phyloP scores from a whole-genome alignment of 1,139 yeast genomes.

The Yamadazyma atmosphaerica region DNA sequence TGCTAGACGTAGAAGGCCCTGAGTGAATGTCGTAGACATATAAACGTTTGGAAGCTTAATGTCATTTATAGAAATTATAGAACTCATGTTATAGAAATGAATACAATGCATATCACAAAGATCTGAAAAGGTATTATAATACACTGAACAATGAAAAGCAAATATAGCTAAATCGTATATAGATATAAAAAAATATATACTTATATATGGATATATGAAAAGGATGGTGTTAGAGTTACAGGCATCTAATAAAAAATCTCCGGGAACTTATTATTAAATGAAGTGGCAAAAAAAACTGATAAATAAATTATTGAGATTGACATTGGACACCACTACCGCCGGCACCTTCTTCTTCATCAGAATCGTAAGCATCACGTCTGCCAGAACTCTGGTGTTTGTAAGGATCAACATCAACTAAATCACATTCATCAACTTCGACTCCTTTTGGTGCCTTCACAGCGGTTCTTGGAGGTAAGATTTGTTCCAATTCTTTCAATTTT shows the following conservation, averaged over 20 bases:
- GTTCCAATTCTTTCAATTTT: slow-evolving; percentile 62
- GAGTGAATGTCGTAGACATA: too few relatives aligned
- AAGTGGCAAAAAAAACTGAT: background rate
- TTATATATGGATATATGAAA: background rate
- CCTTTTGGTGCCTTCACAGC: slow-evolving; percentile 55
- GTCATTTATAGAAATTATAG: slow-evolving; percentile 3
- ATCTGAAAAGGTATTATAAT: too few relatives aligned
- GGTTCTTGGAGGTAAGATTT: slow-evolving; percentile 66
- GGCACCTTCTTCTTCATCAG: slow-evolving; percentile 65
- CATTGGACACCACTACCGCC: slow-evolving; percentile 84
- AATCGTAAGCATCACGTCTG: slow-evolving; percentile 59
- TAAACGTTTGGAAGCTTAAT: too few relatives aligned
- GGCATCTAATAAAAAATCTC: background rate
- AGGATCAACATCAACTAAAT: slow-evolving; percentile 63
- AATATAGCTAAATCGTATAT: background rate
- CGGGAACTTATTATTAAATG: background rate
- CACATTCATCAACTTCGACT: slow-evolving; percentile 82
- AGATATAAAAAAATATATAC: background rate
- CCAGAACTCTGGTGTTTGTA: slow-evolving; percentile 52
- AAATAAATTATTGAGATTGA: slow-evolving; percentile 64
- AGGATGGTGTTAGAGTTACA: background rate
- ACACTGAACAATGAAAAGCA: background rate
- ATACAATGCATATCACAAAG: too few relatives aligned
- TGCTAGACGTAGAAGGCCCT: slow-evolving; percentile 6
- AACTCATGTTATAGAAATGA: background rate